Conservation (phyloP, 2,329 filamentous ascomycete species). For the Sporothrix pseudoabietina region DNA sequence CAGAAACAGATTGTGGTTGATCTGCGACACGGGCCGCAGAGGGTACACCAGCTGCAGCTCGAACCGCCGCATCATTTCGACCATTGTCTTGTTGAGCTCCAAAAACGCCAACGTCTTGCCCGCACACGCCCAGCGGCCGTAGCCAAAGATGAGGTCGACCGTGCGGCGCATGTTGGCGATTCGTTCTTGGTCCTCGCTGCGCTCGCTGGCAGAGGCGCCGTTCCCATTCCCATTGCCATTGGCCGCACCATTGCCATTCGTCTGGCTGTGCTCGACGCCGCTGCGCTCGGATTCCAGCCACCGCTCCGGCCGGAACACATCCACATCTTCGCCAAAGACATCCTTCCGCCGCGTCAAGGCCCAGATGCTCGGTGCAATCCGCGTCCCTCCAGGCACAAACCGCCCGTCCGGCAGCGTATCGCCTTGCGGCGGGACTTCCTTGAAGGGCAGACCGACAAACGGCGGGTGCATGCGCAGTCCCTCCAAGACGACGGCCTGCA, state of each 20-base stretch:
- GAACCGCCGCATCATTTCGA: conserved; percentile 36
- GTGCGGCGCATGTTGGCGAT: conserved; percentile 36
- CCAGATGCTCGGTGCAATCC: conserved; percentile 40
- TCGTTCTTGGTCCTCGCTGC: background rate
- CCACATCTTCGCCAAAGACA: conserved; percentile 45
- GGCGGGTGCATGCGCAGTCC: conserved; percentile 52
- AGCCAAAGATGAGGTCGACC: conserved; percentile 47
- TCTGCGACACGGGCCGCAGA: conserved; percentile 33
- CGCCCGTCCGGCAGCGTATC: conserved; percentile 46
- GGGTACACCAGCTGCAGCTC: conserved; percentile 40
- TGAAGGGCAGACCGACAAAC: conserved; percentile 41
- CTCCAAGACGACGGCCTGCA: conserved; percentile 55
- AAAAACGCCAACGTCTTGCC: conserved; percentile 49
- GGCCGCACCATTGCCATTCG: conserved; percentile 34
- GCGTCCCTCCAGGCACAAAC: conserved; percentile 51
- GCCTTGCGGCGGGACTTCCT: conserved; percentile 43
- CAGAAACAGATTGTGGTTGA: conserved; percentile 39
- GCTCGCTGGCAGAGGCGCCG: background rate
- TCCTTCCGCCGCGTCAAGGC: conserved; percentile 44
- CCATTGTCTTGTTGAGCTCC: conserved; percentile 45
- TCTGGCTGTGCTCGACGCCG: conserved; percentile 33
- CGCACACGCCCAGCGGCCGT: conserved; percentile 46
- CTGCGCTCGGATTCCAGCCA: conserved; percentile 42
- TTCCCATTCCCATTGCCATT: conserved; percentile 20
- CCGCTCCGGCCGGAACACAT: conserved; percentile 50